phyloP scores from a whole-genome alignment of 345 rosid species.

The Citrus unshiu region DNA sequence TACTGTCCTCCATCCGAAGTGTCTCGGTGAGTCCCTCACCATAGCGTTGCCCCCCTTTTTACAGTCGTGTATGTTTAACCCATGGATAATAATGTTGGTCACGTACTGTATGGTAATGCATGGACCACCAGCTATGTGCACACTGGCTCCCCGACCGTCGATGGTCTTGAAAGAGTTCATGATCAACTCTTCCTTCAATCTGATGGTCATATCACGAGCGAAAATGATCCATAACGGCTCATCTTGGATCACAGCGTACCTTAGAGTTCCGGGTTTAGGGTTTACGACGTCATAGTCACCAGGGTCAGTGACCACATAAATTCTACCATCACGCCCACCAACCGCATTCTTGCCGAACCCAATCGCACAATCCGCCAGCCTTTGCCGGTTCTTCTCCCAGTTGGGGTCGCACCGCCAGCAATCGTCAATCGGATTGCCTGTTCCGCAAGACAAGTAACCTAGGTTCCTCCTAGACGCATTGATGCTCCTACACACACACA shows the following conservation, averaged over 20 bases:
- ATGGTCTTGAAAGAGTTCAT: slow-evolving; percentile 85
- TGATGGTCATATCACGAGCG: slow-evolving; percentile 64
- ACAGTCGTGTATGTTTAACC: slow-evolving; percentile 73
- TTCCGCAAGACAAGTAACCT: slow-evolving; percentile 62
- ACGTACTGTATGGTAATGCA: slow-evolving; percentile 78
- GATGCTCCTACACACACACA: slow-evolving; percentile 36
- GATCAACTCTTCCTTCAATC: slow-evolving; percentile 70
- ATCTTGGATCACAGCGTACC: slow-evolving; percentile 70
- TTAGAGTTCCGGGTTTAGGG: slow-evolving; percentile 69
- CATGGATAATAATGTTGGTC: slow-evolving; percentile 70
- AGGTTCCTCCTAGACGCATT: slow-evolving; percentile 67
- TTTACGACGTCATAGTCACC: slow-evolving; percentile 56
- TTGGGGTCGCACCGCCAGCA: slow-evolving; percentile 83
- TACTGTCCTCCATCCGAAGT: slow-evolving; percentile 61
- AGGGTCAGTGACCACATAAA: slow-evolving; percentile 63
- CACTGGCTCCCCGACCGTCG: slow-evolving; percentile 77
- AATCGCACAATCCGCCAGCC: slow-evolving; percentile 68
- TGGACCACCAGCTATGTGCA: slow-evolving; percentile 83
- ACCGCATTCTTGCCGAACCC: slow-evolving; percentile 78
- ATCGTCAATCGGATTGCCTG: slow-evolving; percentile 80
- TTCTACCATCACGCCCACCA: slow-evolving; percentile 70
- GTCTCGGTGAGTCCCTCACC: slow-evolving; percentile 64
- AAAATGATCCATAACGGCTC: slow-evolving; percentile 80
- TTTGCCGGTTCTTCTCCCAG: slow-evolving; percentile 70
- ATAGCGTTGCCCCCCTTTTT: slow-evolving; percentile 77